These are phyloP conservation scores for Parathielavia appendiculata DNA, from an alignment of 495 filamentous ascomycete genomes.

Conservation along the genomic window DNA sequence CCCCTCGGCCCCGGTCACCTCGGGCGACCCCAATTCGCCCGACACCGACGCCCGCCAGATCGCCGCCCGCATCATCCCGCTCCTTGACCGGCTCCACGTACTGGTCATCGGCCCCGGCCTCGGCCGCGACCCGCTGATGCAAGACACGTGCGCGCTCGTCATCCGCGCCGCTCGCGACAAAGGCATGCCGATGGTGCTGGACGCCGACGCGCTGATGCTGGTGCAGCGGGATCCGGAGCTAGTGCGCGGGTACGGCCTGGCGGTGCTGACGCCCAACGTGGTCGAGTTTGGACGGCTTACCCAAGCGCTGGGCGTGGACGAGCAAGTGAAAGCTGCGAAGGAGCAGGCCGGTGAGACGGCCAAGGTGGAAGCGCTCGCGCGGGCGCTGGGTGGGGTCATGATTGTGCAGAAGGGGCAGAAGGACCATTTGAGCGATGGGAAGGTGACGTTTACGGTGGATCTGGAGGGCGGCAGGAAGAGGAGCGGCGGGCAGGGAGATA, in stretches of 20 bases:
- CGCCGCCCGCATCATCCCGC: slow-evolving; percentile 64
- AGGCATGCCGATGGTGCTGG: slow-evolving; percentile 77
- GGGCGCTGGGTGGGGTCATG: slow-evolving; percentile 79
- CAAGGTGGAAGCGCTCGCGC: slow-evolving; percentile 66
- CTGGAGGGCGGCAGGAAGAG: slow-evolving; percentile 77
- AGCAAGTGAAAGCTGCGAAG: slow-evolving; percentile 33
- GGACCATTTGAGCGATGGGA: slow-evolving; percentile 82
- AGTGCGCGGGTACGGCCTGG: slow-evolving; percentile 72
- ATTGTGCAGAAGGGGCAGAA: slow-evolving; percentile 84
- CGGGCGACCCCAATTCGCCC: slow-evolving; percentile 13
- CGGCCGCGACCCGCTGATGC: slow-evolving; percentile 83
- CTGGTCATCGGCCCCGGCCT: slow-evolving; percentile 91
- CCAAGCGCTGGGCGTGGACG: slow-evolving; percentile 54
- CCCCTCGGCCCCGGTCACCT: slow-evolving; percentile 25
- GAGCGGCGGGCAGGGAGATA: slow-evolving; percentile 93
- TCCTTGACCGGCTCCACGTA: slow-evolving; percentile 84
- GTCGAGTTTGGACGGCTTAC: slow-evolving; percentile 85
- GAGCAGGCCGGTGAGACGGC: slow-evolving; percentile 36
- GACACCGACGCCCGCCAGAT: slow-evolving; percentile 53
- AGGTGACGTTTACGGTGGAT: slow-evolving; percentile 66
- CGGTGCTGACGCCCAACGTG: slow-evolving; percentile 90
- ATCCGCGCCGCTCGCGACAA: slow-evolving; percentile 71
- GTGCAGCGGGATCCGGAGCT: slow-evolving; percentile 70
- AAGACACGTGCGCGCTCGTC: slow-evolving; percentile 74
- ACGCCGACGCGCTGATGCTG: slow-evolving; percentile 83